A percentile compares a stretch with the other conserved stretches of the same genome.
phyloP scores from a whole-genome alignment of 768 basidiomycete species.

The Russula compacta region DNA sequence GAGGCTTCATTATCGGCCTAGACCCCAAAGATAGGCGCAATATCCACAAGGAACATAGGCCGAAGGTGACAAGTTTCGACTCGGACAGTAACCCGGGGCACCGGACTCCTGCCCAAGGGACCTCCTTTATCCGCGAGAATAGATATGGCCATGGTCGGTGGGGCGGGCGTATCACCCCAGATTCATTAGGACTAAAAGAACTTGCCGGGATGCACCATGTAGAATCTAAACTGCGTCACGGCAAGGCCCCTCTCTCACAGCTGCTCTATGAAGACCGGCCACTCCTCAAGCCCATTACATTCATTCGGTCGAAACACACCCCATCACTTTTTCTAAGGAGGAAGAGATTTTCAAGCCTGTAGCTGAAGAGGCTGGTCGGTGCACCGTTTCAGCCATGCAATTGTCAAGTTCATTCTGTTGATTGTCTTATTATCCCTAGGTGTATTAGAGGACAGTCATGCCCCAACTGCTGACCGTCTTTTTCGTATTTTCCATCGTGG shows the following conservation, averaged over 20 bases:
- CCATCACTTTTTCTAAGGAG: conserved; percentile 43
- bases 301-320: conserved; percentile 51
- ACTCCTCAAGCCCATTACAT: conserved; percentile 54
- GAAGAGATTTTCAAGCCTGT: conserved; percentile 54
- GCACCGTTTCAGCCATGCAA: neutral
- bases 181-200: conserved; percentile 18
- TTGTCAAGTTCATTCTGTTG: neutral
- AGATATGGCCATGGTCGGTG: conserved; percentile 2
- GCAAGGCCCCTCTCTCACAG: conserved; percentile 45
- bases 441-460: conserved; percentile 43
- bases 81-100: neutral
- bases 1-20: neutral
- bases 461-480: conserved; percentile 65
- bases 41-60: neutral
- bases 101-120: neutral
- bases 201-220: conserved; percentile 22
- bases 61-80: neutral
- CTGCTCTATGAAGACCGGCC: conserved; percentile 51
- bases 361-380: conserved; percentile 43
- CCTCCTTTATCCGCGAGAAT: neutral
- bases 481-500: conserved; percentile 49
- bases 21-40: neutral
- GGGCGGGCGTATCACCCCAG: neutral
- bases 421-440: conserved; percentile 26
- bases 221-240: conserved; percentile 28